phyloP scores from a whole-genome alignment of 345 rosid species.

The Citrus unshiu region DNA sequence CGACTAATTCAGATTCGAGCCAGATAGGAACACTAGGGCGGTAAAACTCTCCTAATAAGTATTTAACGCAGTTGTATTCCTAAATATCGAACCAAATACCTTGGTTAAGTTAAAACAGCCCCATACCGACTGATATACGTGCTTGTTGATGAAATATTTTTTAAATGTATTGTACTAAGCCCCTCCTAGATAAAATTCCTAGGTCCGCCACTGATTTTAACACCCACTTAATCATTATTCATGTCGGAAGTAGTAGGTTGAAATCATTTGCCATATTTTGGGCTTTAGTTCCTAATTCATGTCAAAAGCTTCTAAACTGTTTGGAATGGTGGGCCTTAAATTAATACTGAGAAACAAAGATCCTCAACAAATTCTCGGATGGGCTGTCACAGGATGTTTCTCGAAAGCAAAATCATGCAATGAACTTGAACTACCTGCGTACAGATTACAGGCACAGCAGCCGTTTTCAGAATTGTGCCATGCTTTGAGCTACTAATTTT shows the following conservation, averaged over 20 bases:
- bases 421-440: background rate
- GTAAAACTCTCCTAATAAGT: too few relatives aligned
- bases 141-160: too few relatives aligned
- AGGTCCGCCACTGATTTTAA: too few relatives aligned
- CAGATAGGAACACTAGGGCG: too few relatives aligned
- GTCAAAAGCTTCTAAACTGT: background rate
- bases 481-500: background rate
- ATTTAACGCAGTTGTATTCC: too few relatives aligned
- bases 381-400: background rate
- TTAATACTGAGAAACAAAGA: background rate
- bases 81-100: too few relatives aligned
- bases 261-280: background rate
- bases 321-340: background rate
- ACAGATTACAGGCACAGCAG: background rate
- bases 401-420: background rate
- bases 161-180: too few relatives aligned
- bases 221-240: too few relatives aligned
- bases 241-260: background rate
- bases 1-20: too few relatives aligned
- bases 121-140: too few relatives aligned
- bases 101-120: too few relatives aligned
- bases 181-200: too few relatives aligned
- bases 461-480: background rate
- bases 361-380: background rate
- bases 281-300: background rate